phyloP scores from a whole-genome alignment of 495 filamentous ascomycete genomes.

The Xylaria venustula region DNA sequence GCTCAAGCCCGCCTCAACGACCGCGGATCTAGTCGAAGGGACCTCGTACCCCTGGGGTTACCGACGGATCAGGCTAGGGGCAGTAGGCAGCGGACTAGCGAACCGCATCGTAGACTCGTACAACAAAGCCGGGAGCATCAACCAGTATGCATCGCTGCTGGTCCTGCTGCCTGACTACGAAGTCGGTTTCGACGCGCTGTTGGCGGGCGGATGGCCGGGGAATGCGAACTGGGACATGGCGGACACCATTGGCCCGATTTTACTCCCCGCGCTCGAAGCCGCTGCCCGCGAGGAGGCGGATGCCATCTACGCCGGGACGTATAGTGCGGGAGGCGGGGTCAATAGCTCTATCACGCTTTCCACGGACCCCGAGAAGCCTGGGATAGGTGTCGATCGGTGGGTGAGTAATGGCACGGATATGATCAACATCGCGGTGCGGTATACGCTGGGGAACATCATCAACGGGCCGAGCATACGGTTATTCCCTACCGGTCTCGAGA shows the following conservation, averaged over 20 bases:
- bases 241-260: slow-evolving; percentile 41
- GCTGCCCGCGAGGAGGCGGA: slow-evolving; percentile 45
- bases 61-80: slow-evolving; percentile 30
- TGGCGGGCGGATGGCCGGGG: slow-evolving; percentile 46
- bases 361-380: slow-evolving; percentile 39
- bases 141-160: slow-evolving; percentile 47
- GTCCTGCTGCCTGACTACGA: slow-evolving; percentile 55
- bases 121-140: slow-evolving; percentile 55
- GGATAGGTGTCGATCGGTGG: slow-evolving; percentile 48
- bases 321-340: slow-evolving; percentile 15
- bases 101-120: slow-evolving; percentile 48
- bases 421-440: slow-evolving; percentile 29
- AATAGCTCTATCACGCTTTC: slow-evolving; percentile 36
- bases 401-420: slow-evolving; percentile 52
- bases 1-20: slow-evolving; percentile 55
- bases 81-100: slow-evolving; percentile 30
- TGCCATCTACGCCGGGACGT: slow-evolving; percentile 41
- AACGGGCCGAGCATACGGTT: slow-evolving; percentile 44
- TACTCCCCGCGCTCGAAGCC: slow-evolving; percentile 44
- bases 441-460: slow-evolving; percentile 29
- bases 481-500: slow-evolving; percentile 48
- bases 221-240: slow-evolving; percentile 48
- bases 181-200: slow-evolving; percentile 38
- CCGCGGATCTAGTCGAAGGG: slow-evolving; percentile 43
- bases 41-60: slow-evolving; percentile 63